Percentiles rank a stretch among this genome's conserved stretches.
These are phyloP conservation scores for Blastobotrys parvus DNA, from an alignment of 805 yeast genomes.

Conservation along the genomic window DNA sequence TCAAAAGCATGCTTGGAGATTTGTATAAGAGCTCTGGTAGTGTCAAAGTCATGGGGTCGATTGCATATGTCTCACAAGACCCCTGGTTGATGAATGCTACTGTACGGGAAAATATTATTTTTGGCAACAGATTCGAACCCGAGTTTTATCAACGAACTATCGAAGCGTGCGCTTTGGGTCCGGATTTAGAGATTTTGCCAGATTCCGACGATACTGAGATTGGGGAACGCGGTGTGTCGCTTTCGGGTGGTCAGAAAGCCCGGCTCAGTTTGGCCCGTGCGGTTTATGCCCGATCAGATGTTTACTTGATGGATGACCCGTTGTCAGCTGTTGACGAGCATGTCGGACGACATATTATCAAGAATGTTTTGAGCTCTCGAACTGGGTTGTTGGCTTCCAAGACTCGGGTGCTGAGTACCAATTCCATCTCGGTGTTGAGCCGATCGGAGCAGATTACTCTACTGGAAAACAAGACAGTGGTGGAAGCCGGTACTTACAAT, in stretches of 20 bases:
- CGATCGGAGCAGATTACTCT: constrained; percentile 61
- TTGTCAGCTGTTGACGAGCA: constrained; percentile 97
- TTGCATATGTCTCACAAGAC: constrained; percentile 79
- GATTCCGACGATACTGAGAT: constrained; percentile 89
- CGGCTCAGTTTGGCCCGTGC: constrained; percentile 92
- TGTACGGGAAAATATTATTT: constrained; percentile 78
- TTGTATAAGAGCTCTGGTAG: constrained; percentile 60
- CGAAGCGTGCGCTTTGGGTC: constrained; percentile 77
- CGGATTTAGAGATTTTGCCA: constrained; percentile 71
- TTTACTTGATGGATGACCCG: constrained; percentile 85
- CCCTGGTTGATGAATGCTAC: constrained; percentile 94
- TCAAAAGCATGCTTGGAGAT: constrained; percentile 72
- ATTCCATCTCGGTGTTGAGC: constrained; percentile 66
- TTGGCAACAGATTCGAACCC: constrained; percentile 79
- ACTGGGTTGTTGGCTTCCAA: constrained; percentile 62
- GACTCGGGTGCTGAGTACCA: constrained; percentile 72
- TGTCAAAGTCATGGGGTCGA: constrained; percentile 55
- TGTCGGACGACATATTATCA: constrained; percentile 79
- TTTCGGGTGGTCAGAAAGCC: constrained; percentile 98
- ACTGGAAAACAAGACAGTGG: constrained; percentile 38
- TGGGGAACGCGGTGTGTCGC: constrained; percentile 94
- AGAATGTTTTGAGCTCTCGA: constrained; percentile 53
- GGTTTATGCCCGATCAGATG: constrained; percentile 88
- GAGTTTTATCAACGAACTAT: constrained; percentile 74
- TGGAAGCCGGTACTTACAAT: constrained; percentile 51